phyloP scores from a whole-genome alignment of 2,329 filamentous ascomycete species.

The Cladophialophora yegresii region DNA sequence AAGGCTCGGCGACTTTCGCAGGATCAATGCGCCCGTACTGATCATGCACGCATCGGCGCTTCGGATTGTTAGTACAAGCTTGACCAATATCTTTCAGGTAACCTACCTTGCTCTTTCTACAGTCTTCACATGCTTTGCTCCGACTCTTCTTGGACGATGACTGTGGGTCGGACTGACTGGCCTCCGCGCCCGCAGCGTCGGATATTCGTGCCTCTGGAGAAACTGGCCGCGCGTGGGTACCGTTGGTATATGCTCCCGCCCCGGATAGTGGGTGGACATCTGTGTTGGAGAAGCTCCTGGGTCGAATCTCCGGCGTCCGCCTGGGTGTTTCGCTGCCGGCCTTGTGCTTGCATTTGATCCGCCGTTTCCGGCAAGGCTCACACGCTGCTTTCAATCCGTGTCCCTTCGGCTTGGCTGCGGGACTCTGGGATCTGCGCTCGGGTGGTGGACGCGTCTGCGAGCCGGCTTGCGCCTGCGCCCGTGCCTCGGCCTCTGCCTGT shows the following conservation, averaged over 20 bases:
- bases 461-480: background rate
- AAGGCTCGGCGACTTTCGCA: conserved; percentile 62
- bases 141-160: conserved; percentile 57
- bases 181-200: conserved; percentile 9
- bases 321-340: conserved; percentile 48
- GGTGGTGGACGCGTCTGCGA: background rate
- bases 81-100: background rate
- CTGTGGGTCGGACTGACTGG: conserved; percentile 17
- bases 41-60: conserved; percentile 69
- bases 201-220: conserved; percentile 17
- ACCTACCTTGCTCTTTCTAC: conserved; percentile 67
- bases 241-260: conserved; percentile 11
- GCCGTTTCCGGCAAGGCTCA: conserved; percentile 62
- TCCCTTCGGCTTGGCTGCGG: conserved; percentile 50
- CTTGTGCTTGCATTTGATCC: conserved; percentile 66
- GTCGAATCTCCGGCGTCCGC: conserved; percentile 40
- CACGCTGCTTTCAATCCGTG: conserved; percentile 51
- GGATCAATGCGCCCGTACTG: conserved; percentile 66
- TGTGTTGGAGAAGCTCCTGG: conserved; percentile 31
- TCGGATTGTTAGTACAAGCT: conserved; percentile 34
- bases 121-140: conserved; percentile 67
- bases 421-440: background rate
- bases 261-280: conserved; percentile 21
- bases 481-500: conserved; percentile 18
- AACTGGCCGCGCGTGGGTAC: conserved; percentile 10